A percentile compares a stretch with the other conserved stretches of the same genome.
Evolutionary conservation across 345 rosid genomes (phyloP).

Genomic region (Aquilaria malaccensis): DNA sequence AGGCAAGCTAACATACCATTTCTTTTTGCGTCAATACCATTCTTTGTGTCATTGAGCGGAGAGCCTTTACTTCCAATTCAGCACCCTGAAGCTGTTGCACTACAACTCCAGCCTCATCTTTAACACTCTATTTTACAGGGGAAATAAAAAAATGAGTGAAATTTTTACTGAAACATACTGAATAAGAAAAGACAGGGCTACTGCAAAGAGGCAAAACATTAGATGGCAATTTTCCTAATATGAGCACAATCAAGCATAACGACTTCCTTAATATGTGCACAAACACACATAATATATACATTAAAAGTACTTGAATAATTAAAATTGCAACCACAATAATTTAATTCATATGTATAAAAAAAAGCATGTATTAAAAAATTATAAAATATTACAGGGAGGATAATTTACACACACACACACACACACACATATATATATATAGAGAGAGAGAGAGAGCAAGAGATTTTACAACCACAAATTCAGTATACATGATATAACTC

Average conservation of each 20-base stretch:
- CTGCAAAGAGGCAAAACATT: background rate
- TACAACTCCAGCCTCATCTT: slow-evolving; percentile 52
- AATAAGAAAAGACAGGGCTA: background rate
- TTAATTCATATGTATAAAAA: background rate
- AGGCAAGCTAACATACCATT: slow-evolving; percentile 58
- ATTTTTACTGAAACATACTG: background rate
- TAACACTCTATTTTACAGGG: slow-evolving; percentile 45
- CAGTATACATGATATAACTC: slow-evolving; percentile 6
- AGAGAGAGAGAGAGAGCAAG: background rate
- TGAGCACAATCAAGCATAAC: background rate
- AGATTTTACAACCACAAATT: background rate
- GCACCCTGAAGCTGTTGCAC: slow-evolving; percentile 64
- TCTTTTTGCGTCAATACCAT: slow-evolving; percentile 96
- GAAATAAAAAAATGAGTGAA: slow-evolving; percentile 9
- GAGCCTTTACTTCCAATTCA: slow-evolving; percentile 73
- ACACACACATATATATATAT: background rate
- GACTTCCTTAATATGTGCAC: background rate
- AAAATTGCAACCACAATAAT: background rate
- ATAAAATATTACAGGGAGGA: too few relatives aligned
- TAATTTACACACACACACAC: too few relatives aligned
- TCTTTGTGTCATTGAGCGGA: slow-evolving; percentile 88
- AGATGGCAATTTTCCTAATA: slow-evolving; percentile 5
- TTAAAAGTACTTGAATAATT: too few relatives aligned
- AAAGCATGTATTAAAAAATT: background rate
- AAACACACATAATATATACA: too few relatives aligned